phyloP scores from a whole-genome alignment of 179 eudicot species.

The Amaranthus tricolor region DNA sequence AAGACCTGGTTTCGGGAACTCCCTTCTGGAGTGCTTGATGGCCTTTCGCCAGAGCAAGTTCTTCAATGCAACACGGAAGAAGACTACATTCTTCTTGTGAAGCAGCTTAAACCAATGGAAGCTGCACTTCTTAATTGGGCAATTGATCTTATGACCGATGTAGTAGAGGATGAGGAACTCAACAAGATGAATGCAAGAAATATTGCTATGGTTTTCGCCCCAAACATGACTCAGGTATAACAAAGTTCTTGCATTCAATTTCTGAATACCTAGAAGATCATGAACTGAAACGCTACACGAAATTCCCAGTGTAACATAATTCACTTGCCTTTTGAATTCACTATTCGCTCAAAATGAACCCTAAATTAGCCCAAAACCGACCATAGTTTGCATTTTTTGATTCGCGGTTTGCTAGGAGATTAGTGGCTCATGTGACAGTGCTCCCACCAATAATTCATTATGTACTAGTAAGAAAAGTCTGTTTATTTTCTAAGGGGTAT shows the following conservation, averaged over 20 bases:
- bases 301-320: background rate
- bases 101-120: conserved; percentile 76
- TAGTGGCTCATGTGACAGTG: background rate
- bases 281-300: background rate
- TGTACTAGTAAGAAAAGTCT: background rate
- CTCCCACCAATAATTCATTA: too few relatives aligned
- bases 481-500: background rate
- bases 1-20: conserved; percentile 97
- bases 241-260: background rate
- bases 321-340: too few relatives aligned
- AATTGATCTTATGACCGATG: conserved; percentile 93
- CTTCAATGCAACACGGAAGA: conserved; percentile 71
- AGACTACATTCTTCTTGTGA: conserved; percentile 61
- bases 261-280: background rate
- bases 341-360: too few relatives aligned
- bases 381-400: background rate
- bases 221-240: conserved; percentile 93
- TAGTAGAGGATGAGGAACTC: conserved; percentile 77
- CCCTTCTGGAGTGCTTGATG: conserved; percentile 83
- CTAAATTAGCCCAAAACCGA: too few relatives aligned
- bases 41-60: conserved; percentile 91
- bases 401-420: background rate
- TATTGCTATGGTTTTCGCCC: conserved; percentile 96
- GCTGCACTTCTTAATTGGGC: conserved; percentile 83
- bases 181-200: conserved; percentile 97